Percentiles rank a stretch among this genome's conserved stretches.
phyloP scores from a whole-genome alignment of 257 asterid genomes.

The Ilex aquifolium region DNA sequence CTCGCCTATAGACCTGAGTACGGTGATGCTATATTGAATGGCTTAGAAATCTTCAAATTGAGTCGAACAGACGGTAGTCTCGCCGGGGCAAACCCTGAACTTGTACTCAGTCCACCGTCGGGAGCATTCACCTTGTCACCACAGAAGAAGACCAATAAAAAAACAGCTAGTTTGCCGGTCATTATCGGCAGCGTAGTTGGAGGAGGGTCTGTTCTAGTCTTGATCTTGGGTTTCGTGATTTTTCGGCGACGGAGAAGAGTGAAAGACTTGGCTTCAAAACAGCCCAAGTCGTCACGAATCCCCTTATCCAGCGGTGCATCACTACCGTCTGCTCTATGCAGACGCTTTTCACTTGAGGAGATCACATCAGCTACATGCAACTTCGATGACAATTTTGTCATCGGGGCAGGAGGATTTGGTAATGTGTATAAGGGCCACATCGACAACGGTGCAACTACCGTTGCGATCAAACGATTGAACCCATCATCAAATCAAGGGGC shows the following conservation, averaged over 20 bases:
- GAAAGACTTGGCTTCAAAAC: slow-evolving; percentile 18
- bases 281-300: slow-evolving; percentile 31
- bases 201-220: slow-evolving; percentile 11
- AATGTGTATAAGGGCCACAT: slow-evolving; percentile 49
- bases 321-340: slow-evolving; percentile 28
- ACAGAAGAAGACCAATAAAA: not conserved
- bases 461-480: slow-evolving; percentile 46
- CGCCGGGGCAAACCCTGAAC: slow-evolving; percentile 41
- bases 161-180: not conserved
- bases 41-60: slow-evolving; percentile 57
- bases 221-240: slow-evolving; percentile 15
- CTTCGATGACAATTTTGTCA: slow-evolving; percentile 30
- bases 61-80: slow-evolving; percentile 24
- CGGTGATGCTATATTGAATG: slow-evolving; percentile 36
- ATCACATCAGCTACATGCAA: slow-evolving; percentile 34
- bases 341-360: slow-evolving; percentile 42
- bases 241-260: slow-evolving; percentile 20
- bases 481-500: slow-evolving; percentile 47
- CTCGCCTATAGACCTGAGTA: not conserved
- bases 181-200: slow-evolving; percentile 28
- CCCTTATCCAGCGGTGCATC: slow-evolving; percentile 23
- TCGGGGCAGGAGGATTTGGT: slow-evolving; percentile 61
- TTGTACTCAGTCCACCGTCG: not conserved
- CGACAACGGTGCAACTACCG: slow-evolving; percentile 26
- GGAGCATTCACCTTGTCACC: not conserved